phyloP scores from a whole-genome alignment of 768 basidiomycete species.

The Podaxis rugospora region DNA sequence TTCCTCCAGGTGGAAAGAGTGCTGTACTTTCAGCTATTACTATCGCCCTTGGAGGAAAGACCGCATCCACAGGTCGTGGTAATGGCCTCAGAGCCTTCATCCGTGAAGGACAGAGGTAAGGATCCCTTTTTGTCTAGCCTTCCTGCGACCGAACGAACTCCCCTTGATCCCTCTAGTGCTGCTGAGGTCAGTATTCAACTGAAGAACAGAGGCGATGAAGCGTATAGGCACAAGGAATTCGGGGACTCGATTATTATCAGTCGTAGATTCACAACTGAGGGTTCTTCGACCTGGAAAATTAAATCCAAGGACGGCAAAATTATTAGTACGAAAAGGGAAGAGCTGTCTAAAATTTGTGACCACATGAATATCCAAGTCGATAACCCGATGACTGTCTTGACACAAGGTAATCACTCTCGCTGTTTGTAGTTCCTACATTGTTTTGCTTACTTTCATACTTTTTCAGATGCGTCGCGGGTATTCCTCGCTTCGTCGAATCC shows the following conservation, averaged over 20 bases:
- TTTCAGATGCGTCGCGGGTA: slow-evolving; percentile 61
- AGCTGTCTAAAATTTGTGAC: slow-evolving; percentile 84
- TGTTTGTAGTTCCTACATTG: slow-evolving; percentile 17
- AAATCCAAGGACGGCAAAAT: slow-evolving; percentile 60
- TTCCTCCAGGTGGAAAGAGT: slow-evolving; percentile 79
- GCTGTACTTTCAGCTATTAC: slow-evolving; percentile 92
- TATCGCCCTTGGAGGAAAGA: slow-evolving; percentile 91
- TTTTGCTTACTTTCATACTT: background rate
- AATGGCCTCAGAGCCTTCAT: slow-evolving; percentile 81
- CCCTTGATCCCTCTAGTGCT: slow-evolving; percentile 31
- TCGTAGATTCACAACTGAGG: slow-evolving; percentile 75
- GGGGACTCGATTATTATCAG: slow-evolving; percentile 83
- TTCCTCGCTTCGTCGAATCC: slow-evolving; percentile 84
- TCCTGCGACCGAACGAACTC: background rate
- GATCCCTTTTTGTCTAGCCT: slow-evolving; percentile 4
- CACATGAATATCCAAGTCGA: slow-evolving; percentile 97
- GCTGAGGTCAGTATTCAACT: slow-evolving; percentile 77
- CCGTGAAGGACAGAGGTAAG: slow-evolving; percentile 76
- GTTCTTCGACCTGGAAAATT: slow-evolving; percentile 79
- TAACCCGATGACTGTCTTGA: slow-evolving; percentile 93
- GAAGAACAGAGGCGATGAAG: slow-evolving; percentile 90
- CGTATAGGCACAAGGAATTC: slow-evolving; percentile 81
- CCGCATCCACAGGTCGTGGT: slow-evolving; percentile 86
- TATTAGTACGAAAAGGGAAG: slow-evolving; percentile 76
- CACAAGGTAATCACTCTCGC: slow-evolving; percentile 55